A percentile compares a stretch with the other conserved stretches of the same genome.
These are phyloP conservation scores for Cyclotella baltica DNA, from an alignment of 108 stramenopile species.

Conservation along the genomic window DNA sequence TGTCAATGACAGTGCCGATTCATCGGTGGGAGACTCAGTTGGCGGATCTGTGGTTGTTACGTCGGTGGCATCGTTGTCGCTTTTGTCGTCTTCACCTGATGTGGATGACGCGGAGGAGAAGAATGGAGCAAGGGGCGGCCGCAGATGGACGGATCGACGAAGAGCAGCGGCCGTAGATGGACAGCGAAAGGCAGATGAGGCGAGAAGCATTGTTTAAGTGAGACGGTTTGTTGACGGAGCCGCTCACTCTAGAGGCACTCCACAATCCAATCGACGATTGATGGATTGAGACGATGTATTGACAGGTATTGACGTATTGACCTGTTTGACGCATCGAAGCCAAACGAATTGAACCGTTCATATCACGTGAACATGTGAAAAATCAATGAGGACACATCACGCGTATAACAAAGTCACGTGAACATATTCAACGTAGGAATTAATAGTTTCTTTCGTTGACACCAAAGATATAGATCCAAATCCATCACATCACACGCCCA, in stretches of 20 bases:
- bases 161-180: slow-evolving; percentile 12
- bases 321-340: no score
- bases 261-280: no score
- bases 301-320: no score
- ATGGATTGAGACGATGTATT: no score
- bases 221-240: neutral
- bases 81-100: slow-evolving; percentile 13
- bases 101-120: slow-evolving; percentile 25
- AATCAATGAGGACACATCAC: no score
- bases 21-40: neutral
- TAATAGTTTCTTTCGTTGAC: neutral
- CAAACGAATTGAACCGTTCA: no score
- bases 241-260: no score
- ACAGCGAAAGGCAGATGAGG: slow-evolving; percentile 42
- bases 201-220: slow-evolving; percentile 35
- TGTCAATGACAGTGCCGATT: neutral
- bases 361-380: no score
- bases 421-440: no score
- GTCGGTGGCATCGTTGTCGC: slow-evolving; percentile 7
- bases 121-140: slow-evolving; percentile 3
- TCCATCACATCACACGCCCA: no score
- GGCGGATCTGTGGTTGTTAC: neutral
- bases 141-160: slow-evolving; percentile 1
- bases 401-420: no score
- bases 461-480: neutral